phyloP scores from a whole-genome alignment of 2,329 filamentous ascomycete genomes.

The Colletotrichum sansevieriae region DNA sequence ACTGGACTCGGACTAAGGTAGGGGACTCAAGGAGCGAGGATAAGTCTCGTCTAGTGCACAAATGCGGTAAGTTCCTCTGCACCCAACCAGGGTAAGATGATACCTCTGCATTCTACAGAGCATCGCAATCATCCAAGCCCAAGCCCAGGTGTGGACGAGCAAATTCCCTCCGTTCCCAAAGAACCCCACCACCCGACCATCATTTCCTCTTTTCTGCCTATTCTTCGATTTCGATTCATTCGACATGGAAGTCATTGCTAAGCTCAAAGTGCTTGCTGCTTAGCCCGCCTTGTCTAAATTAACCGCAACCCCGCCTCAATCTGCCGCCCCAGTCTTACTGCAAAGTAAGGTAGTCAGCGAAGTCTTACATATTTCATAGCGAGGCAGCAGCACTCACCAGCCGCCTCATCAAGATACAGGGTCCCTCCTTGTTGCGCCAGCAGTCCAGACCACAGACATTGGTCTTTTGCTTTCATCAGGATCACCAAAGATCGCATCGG shows the following conservation, averaged over 20 bases:
- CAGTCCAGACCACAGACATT: no score
- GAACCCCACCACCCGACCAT: slow-evolving; percentile 4
- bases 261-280: slow-evolving; percentile 20
- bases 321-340: no score
- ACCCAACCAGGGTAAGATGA: not conserved
- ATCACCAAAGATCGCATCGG: slow-evolving; percentile 4
- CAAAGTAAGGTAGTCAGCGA: not conserved
- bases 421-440: slow-evolving; percentile 9
- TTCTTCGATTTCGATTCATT: not conserved
- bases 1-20: not conserved
- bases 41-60: no score
- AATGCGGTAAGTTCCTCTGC: not conserved
- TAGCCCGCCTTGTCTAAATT: slow-evolving; percentile 4
- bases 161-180: not conserved
- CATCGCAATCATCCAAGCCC: not conserved
- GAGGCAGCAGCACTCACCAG: not conserved
- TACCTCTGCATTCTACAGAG: not conserved
- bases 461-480: not conserved
- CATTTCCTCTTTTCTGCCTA: not conserved
- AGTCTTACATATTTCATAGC: not conserved
- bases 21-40: no score
- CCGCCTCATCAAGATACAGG: slow-evolving; percentile 10
- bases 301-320: not conserved
- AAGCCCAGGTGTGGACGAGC: not conserved
- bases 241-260: slow-evolving; percentile 13